These are phyloP conservation scores for Fraxinus velutina DNA, from an alignment of 305 asterid genomes.

Conservation along the genomic window DNA sequence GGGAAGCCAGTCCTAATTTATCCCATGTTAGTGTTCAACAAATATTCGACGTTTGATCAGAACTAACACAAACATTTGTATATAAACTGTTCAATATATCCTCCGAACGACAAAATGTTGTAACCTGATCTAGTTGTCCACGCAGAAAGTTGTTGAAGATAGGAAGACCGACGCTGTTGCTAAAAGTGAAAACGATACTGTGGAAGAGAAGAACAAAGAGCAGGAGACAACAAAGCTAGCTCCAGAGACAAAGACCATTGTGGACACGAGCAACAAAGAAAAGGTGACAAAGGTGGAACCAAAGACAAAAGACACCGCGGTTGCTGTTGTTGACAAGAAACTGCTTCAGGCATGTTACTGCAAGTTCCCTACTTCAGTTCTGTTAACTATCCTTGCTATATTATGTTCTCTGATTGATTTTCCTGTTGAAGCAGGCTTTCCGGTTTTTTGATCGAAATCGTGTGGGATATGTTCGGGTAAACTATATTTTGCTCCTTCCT, in stretches of 20 bases:
- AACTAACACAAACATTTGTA: background rate
- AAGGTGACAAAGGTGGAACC: conserved; percentile 43
- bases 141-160: conserved; percentile 41
- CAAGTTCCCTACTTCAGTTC: background rate
- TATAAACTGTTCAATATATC: background rate
- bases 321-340: conserved; percentile 55
- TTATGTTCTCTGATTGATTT: conserved; percentile 12
- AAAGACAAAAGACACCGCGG: conserved; percentile 33
- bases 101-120: background rate
- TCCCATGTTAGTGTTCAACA: background rate
- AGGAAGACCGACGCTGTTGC: conserved; percentile 35
- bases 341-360: conserved; percentile 59
- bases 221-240: conserved; percentile 34
- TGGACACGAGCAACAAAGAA: conserved; percentile 35
- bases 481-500: background rate
- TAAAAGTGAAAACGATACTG: conserved; percentile 29
- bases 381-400: background rate
- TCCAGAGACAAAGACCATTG: conserved; percentile 29
- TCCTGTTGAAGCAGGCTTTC: conserved; percentile 61
- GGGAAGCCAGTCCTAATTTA: background rate
- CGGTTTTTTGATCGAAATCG: conserved; percentile 93
- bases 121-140: conserved; percentile 12
- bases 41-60: background rate
- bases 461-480: conserved; percentile 77
- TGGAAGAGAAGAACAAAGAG: conserved; percentile 30